Evolutionary conservation across 176 grass and related monocot genomes (phyloP).

Genomic region (Lolium perenne): DNA sequence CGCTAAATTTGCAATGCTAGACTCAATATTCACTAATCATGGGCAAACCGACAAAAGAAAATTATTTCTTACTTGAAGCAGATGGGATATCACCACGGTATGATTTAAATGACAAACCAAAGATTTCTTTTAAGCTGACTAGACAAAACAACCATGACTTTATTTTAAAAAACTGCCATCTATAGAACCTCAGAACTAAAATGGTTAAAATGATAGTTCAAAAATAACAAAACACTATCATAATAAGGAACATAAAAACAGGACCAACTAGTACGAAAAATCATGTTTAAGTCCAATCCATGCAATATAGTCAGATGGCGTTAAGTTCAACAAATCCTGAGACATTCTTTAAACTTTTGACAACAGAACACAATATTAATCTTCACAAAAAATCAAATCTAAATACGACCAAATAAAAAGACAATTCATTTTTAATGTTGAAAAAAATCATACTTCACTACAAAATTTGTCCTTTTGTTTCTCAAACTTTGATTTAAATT

Average conservation of each 20-base stretch:
- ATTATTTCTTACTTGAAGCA: neutral
- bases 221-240: neutral
- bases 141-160: neutral
- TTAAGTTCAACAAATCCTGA: neutral
- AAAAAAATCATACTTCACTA: neutral
- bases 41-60: neutral
- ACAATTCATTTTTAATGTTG: neutral
- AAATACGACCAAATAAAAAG: neutral
- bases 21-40: neutral
- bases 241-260: neutral
- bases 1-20: neutral
- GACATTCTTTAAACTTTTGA: neutral
- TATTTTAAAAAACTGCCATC: neutral
- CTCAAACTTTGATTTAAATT: neutral
- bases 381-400: neutral
- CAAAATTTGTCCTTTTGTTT: neutral
- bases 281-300: neutral
- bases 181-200: neutral
- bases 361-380: neutral
- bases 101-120: neutral
- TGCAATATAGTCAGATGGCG: neutral
- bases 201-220: slow-evolving; percentile 13
- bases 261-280: neutral
- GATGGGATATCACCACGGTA: neutral
- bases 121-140: neutral